Evolutionary conservation across 345 rosid genomes (phyloP).

Genomic region (Eucalyptus dawsonii): DNA sequence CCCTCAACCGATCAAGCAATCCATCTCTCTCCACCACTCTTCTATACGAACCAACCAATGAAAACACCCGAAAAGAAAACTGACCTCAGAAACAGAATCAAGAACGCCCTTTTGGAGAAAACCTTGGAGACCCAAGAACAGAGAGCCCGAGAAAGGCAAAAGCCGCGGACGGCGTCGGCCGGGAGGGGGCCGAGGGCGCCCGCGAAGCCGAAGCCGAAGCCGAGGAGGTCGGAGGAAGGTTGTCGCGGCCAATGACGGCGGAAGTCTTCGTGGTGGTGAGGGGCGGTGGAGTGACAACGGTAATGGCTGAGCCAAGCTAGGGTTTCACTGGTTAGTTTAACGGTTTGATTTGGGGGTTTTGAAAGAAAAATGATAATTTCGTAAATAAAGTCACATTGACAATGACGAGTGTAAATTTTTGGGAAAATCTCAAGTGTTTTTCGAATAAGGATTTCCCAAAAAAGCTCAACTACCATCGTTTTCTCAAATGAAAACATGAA

Average conservation of each 20-base stretch:
- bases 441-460: too few relatives aligned
- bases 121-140: conserved; percentile 36
- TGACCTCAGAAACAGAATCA: conserved; percentile 48
- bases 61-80: not conserved
- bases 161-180: conserved; percentile 40
- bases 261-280: not conserved
- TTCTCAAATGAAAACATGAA: too few relatives aligned
- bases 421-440: too few relatives aligned
- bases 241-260: not conserved
- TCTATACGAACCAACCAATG: not conserved
- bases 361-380: not conserved
- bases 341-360: not conserved
- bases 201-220: not conserved
- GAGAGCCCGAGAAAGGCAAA: conserved; percentile 24
- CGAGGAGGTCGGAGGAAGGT: not conserved
- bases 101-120: conserved; percentile 27
- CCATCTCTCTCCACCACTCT: not conserved
- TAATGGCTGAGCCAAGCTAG: not conserved
- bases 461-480: too few relatives aligned
- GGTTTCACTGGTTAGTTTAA: not conserved
- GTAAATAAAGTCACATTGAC: not conserved
- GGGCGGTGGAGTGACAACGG: not conserved
- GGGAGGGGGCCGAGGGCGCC: conserved; percentile 11
- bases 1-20: not conserved
- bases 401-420: too few relatives aligned